Evolutionary conservation across 495 filamentous ascomycete species (phyloP).

Genomic region (Antarctomyces pellizariae): DNA sequence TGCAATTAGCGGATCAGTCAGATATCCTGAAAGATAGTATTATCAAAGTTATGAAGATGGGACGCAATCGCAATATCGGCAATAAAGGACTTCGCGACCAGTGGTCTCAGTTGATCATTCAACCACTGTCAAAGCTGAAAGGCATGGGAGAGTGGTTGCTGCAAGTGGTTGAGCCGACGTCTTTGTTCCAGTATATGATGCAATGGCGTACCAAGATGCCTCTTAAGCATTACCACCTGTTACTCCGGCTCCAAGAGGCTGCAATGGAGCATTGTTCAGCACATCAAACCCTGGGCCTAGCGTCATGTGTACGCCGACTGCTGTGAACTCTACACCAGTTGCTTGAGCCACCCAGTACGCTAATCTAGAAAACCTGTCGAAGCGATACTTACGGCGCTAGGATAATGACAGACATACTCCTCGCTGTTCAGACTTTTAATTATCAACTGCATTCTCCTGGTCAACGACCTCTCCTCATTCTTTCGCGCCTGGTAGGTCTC

Average conservation of each 20-base stretch:
- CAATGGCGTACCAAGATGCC: conserved; percentile 65
- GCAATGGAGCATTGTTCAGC: conserved; percentile 67
- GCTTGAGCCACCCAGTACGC: conserved; percentile 67
- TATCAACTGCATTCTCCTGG: too few species aligned
- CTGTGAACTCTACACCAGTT: conserved; percentile 64
- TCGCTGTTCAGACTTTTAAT: conserved; percentile 86
- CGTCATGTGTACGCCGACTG: conserved; percentile 78
- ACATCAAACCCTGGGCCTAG: conserved; percentile 81
- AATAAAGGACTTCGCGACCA: conserved; percentile 1
- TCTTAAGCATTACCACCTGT: conserved; percentile 74
- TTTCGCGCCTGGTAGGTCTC: too few species aligned
- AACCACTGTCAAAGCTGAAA: conserved; percentile 2
- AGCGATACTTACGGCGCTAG: conserved; percentile 74
- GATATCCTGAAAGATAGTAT: conserved; percentile 2
- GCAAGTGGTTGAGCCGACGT: conserved; percentile 61
- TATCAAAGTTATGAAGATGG: too few species aligned
- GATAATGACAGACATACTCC: conserved; percentile 75
- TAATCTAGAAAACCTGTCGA: conserved; percentile 58
- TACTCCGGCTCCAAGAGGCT: conserved; percentile 64
- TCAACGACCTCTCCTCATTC: too few species aligned
- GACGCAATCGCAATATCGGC: conserved; percentile 1
- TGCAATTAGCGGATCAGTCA: conserved; percentile 1
- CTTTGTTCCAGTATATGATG: conserved; percentile 77
- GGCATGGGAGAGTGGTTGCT: conserved; percentile 68
- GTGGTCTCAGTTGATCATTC: conserved; percentile 3